Base-by-base conservation (phyloP, 176 grass and related monocot genomes). In the Zea luxurians region DNA sequence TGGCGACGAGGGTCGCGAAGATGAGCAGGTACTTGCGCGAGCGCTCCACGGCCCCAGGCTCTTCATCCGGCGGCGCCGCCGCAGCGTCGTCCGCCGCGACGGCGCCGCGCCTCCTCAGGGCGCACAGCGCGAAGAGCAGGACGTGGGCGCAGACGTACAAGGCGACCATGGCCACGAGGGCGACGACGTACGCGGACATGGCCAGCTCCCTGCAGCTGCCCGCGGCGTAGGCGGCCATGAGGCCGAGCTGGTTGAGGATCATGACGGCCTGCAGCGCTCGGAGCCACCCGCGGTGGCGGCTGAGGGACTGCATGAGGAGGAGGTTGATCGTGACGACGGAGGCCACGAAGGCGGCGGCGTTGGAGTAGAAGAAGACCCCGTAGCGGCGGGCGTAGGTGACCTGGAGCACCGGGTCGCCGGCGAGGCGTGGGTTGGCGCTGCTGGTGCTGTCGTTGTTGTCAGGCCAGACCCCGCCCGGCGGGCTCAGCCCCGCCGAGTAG, bases 261-360 rank as follows among this genome's bases (percentile, higher is more conserved):
- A 88, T 88, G 52, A 75, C 69, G 44, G 80, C 80, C 69, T 88
- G 86, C 69, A 88, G 86, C 36, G 80, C 74, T 4, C 80, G 75
- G 10, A 88, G 86, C 86, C 86, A 88, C 52, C 80, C 66, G 1
- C 75, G 80, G 10, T 44, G 61, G 20, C 76, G 61, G 69, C 37
- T 38, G 1, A 83, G 69, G 3, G 62, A 88, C 53, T 57, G 79
- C 0, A 78, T 37, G 9, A 88, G 86, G 5, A 83, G 86, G 18
- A 88, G 86, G 80, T 88, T 88, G 20, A 88, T 68, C 75, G 78
- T 79, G 68, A 88, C 59, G 10, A 83, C 3, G 75, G 80, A 88
- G 43, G 86, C 80, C 36, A 83, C 49, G 86, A 88, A 88, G 13
- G 80, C 60, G 15, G 69, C 74, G 61, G 75, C 52, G 80, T 83